Conservation (phyloP, 1,284 basidiomycete species). For the Cerrena zonata region DNA sequence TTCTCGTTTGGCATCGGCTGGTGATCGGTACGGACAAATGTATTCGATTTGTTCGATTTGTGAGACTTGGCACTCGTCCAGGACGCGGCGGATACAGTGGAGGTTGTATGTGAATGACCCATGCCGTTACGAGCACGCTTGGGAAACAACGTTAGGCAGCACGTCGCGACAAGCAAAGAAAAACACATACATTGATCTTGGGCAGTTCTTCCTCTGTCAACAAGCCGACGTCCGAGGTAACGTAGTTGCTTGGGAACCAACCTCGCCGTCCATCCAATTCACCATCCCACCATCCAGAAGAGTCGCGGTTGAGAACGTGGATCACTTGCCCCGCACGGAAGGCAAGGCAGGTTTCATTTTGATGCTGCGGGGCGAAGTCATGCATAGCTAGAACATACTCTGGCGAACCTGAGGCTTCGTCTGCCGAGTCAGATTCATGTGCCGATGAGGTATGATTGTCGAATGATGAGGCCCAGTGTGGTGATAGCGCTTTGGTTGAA, state of each 20-base stretch:
- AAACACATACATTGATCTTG: conserved; percentile 37
- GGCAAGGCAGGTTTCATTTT: conserved; percentile 76
- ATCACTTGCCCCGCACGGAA: conserved; percentile 90
- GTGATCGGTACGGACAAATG: conserved; percentile 17
- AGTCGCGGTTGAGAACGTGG: conserved; percentile 80
- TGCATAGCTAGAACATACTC: conserved; percentile 84
- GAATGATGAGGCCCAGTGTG: neutral
- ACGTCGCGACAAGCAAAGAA: neutral
- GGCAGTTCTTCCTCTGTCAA: conserved; percentile 48
- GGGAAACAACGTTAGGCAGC: neutral
- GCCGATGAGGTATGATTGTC: neutral
- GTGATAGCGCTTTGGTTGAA: neutral
- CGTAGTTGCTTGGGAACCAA: conserved; percentile 98
- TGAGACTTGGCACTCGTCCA: conserved; percentile 45
- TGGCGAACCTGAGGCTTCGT: conserved; percentile 23
- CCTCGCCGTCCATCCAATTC: conserved; percentile 82
- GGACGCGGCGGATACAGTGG: conserved; percentile 46
- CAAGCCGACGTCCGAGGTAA: conserved; percentile 54
- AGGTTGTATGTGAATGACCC: conserved; percentile 43
- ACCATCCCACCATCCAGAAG: conserved; percentile 98
- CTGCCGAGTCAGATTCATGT: neutral
- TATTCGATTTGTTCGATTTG: conserved; percentile 27
- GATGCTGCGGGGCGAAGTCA: conserved; percentile 71
- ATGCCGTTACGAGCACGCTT: conserved; percentile 17
- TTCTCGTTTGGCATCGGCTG: conserved; percentile 21